Percentiles rank a stretch among this genome's conserved stretches.
Evolutionary conservation across 495 filamentous ascomycete species (phyloP).

Genomic region (Lichina pygmaea): DNA sequence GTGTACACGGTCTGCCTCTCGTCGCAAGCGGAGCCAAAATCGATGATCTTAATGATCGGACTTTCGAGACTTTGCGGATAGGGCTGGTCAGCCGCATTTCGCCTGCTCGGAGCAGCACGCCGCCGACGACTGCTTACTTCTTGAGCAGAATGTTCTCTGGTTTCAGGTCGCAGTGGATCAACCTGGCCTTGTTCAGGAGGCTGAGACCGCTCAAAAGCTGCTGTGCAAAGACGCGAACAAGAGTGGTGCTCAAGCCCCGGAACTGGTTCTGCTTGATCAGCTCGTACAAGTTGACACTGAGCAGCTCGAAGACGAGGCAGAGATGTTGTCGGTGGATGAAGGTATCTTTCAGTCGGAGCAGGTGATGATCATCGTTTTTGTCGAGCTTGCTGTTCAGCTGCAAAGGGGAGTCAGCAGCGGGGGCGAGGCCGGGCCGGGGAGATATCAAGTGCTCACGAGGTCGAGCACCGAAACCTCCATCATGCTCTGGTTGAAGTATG

Average conservation of each 20-base stretch:
- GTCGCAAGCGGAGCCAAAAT: conserved; percentile 97
- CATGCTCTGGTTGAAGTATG: conserved; percentile 99
- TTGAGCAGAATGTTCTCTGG: conserved; percentile 96
- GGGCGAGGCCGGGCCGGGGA: not conserved
- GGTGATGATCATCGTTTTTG: conserved; percentile 97
- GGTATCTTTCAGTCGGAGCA: conserved; percentile 86
- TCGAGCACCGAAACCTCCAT: conserved; percentile 99
- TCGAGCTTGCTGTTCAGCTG: conserved; percentile 95
- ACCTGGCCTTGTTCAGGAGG: conserved; percentile 78
- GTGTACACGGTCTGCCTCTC: conserved; percentile 98
- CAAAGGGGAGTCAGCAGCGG: conserved; percentile 7
- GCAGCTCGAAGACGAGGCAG: conserved; percentile 87
- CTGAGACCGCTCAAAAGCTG: conserved; percentile 82
- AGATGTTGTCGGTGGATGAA: conserved; percentile 97
- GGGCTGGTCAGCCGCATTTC: conserved; percentile 1
- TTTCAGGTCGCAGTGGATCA: conserved; percentile 98
- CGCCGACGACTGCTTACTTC: conserved; percentile 28
- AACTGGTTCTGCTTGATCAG: conserved; percentile 99
- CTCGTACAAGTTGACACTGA: conserved; percentile 96
- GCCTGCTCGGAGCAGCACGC: not conserved
- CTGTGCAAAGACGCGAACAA: conserved; percentile 94
- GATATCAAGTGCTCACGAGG: conserved; percentile 26
- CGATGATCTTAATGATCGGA: conserved; percentile 99
- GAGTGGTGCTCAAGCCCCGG: conserved; percentile 84
- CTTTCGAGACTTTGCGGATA: conserved; percentile 49